These are phyloP conservation scores for Zizania latifolia DNA, from an alignment of 176 grass and related monocot species.

Conservation along the genomic window DNA sequence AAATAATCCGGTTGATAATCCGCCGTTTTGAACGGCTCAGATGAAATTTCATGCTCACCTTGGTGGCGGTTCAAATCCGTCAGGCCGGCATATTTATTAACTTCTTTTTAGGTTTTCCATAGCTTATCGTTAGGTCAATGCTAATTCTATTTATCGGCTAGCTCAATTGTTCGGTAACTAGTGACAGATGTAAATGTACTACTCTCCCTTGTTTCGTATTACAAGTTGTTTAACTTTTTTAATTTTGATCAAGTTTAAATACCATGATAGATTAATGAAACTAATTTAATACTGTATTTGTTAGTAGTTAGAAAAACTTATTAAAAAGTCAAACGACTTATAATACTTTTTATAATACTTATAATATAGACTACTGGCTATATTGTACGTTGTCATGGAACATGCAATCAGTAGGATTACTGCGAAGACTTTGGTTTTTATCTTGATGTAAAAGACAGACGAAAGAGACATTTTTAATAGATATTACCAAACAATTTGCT, in stretches of 20 bases:
- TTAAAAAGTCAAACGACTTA: too few species aligned
- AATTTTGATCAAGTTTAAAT: neutral
- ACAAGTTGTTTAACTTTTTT: too few species aligned
- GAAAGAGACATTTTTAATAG: neutral
- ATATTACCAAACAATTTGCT: neutral
- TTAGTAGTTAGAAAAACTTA: too few species aligned
- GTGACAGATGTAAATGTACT: neutral
- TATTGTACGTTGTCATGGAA: too few species aligned
- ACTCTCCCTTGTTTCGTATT: too few species aligned
- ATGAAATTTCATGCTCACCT: slow-evolving; percentile 5
- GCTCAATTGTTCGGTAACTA: neutral
- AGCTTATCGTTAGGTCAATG: neutral
- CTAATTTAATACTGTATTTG: too few species aligned
- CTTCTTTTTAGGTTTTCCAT: too few species aligned
- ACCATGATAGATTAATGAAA: neutral
- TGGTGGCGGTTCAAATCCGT: slow-evolving; percentile 54
- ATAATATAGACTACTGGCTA: too few species aligned
- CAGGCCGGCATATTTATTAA: slow-evolving; percentile 22
- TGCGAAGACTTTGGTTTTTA: neutral
- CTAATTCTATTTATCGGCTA: neutral
- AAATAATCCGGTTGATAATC: too few species aligned
- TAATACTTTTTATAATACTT: too few species aligned
- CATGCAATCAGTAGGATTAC: too few species aligned
- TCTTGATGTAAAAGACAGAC: neutral
- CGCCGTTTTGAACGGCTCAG: too few species aligned